Conservation (phyloP, 371 early-diverging fungal species). For the Apophysomyces elegans region DNA sequence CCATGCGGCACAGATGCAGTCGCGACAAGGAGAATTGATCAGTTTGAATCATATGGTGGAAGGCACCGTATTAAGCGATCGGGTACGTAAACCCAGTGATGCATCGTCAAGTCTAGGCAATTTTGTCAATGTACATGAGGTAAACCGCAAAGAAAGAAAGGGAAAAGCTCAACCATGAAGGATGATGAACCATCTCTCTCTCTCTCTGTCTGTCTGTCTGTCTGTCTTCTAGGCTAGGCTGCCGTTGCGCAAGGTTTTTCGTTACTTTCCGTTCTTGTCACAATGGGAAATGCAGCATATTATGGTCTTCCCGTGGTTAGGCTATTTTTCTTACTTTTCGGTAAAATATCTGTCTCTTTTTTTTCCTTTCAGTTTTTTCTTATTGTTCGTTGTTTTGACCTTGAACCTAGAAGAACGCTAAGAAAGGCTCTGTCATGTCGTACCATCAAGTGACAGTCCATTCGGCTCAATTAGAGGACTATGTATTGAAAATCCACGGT, state of each 20-base stretch:
- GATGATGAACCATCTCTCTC: too few species aligned
- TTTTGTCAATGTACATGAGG: constrained; percentile 42
- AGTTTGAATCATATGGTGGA: constrained; percentile 23
- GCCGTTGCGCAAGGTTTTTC: constrained; percentile 56
- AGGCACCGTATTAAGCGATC: not conserved
- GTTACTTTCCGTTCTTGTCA: constrained; percentile 57
- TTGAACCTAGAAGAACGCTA: constrained; percentile 40
- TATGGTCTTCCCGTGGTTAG: constrained; percentile 57
- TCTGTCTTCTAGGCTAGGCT: constrained; percentile 40
- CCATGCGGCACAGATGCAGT: not conserved
- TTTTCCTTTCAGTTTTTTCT: not conserved
- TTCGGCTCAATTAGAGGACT: constrained; percentile 51
- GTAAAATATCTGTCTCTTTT: constrained; percentile 16
- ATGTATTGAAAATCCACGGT: constrained; percentile 57
- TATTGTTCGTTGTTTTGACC: not conserved
- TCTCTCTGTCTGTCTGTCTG: too few species aligned
- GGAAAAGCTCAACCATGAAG: too few species aligned
- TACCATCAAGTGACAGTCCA: constrained; percentile 50
- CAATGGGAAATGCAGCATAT: constrained; percentile 66
- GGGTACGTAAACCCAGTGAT: constrained; percentile 22
- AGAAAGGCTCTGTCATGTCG: constrained; percentile 52
- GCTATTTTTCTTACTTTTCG: constrained; percentile 61
- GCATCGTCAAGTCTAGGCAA: constrained; percentile 10
- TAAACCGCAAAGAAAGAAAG: not conserved
- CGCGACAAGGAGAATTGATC: constrained; percentile 16